These are phyloP conservation scores for Pachyrhizus erosus DNA, from an alignment of 306 rosid species.

Conservation along the genomic window DNA sequence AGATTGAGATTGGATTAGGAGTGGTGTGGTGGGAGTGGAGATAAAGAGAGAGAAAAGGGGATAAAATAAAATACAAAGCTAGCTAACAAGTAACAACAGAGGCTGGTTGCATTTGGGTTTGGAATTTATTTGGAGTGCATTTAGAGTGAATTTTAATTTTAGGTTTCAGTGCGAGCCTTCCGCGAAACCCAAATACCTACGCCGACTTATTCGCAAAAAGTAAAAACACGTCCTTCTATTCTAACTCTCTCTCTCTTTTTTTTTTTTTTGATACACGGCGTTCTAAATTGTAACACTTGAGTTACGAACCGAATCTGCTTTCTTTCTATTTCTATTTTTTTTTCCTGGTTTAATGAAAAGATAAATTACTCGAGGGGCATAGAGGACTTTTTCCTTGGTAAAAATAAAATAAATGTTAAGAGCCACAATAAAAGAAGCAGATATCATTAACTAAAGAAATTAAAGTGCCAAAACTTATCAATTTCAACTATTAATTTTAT, in stretches of 20 bases:
- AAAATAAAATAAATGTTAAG: neutral
- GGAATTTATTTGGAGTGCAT: conserved; percentile 48
- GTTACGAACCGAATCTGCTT: neutral
- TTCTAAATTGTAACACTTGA: neutral
- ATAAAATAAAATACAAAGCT: neutral
- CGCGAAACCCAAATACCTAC: conserved; percentile 32
- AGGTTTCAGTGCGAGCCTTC: conserved; percentile 33
- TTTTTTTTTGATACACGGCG: too few relatives aligned
- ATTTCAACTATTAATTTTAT: too few relatives aligned
- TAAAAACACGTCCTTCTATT: conserved; percentile 1
- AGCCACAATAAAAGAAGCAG: neutral
- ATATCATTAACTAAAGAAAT: neutral
- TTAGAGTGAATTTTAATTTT: conserved; percentile 40
- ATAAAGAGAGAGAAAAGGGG: neutral
- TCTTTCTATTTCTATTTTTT: neutral
- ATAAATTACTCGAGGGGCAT: neutral
- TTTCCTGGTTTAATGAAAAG: neutral
- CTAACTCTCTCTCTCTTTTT: neutral
- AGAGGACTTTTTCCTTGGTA: neutral
- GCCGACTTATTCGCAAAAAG: conserved; percentile 51
- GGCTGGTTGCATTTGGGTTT: conserved; percentile 36
- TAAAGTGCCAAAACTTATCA: neutral
- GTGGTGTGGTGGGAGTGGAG: neutral
- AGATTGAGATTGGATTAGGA: neutral
- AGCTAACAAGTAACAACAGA: neutral